These are phyloP conservation scores for Trichosporon sp. DNA, from an alignment of 1,284 basidiomycete species.

Conservation along the genomic window DNA sequence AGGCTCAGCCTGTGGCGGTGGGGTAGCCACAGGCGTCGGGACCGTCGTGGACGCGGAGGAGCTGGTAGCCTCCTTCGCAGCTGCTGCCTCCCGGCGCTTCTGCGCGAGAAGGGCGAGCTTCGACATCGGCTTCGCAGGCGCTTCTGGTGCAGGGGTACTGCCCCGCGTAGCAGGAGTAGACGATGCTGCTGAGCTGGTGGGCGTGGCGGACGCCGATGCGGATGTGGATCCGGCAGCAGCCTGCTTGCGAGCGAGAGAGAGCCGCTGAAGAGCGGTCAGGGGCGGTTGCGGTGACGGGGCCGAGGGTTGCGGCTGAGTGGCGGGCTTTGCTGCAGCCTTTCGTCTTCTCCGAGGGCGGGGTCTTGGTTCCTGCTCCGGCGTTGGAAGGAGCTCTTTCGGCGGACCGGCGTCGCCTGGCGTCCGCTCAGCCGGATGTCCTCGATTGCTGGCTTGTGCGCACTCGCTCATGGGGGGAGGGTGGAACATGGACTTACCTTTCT, in stretches of 20 bases:
- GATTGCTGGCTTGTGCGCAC: slow-evolving; percentile 7
- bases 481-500: slow-evolving; percentile 69
- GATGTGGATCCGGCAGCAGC: slow-evolving; percentile 39
- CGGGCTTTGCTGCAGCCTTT: background rate
- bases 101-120: slow-evolving; percentile 67
- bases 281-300: slow-evolving; percentile 48
- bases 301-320: background rate
- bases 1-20: slow-evolving; percentile 57
- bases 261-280: slow-evolving; percentile 64
- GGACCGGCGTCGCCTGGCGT: slow-evolving; percentile 29
- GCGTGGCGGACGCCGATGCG: slow-evolving; percentile 23
- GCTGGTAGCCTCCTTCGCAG: slow-evolving; percentile 5
- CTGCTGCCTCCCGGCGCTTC: slow-evolving; percentile 54
- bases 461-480: slow-evolving; percentile 7
- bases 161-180: background rate
- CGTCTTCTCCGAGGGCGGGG: slow-evolving; percentile 5
- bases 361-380: slow-evolving; percentile 37
- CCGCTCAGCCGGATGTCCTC: slow-evolving; percentile 29
- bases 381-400: slow-evolving; percentile 31
- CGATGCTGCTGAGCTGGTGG: background rate
- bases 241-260: slow-evolving; percentile 55
- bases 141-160: background rate
- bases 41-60: slow-evolving; percentile 10
- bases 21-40: slow-evolving; percentile 28
- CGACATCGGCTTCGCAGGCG: slow-evolving; percentile 53